A percentile compares a stretch with the other conserved stretches of the same genome.
Evolutionary conservation across 805 yeast species (phyloP).

Genomic region (Candida cerambycidarum): DNA sequence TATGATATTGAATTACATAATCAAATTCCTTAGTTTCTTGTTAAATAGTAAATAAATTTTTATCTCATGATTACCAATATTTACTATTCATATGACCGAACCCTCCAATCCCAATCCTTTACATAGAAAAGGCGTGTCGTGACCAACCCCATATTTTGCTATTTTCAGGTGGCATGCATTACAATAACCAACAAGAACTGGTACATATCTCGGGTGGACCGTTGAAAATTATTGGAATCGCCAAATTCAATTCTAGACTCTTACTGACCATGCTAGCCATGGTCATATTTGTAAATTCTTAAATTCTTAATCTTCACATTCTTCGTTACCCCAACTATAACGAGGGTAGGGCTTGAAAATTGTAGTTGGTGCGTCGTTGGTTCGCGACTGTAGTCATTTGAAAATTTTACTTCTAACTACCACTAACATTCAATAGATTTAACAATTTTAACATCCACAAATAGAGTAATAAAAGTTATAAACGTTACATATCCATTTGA

Average conservation of each 20-base stretch:
- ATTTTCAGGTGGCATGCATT: not conserved
- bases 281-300: no score
- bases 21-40: not conserved
- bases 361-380: conserved; percentile 2
- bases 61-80: no score
- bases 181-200: not conserved
- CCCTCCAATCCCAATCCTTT: not conserved
- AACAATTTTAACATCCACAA: not conserved
- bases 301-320: no score
- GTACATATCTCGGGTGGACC: no score
- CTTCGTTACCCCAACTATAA: no score
- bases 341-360: not conserved
- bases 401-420: conserved; percentile 1
- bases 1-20: no score
- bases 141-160: conserved; percentile 7
- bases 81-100: not conserved
- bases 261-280: no score
- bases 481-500: not conserved
- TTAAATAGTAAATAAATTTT: not conserved
- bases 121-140: not conserved
- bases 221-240: no score
- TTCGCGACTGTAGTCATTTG: conserved; percentile 5
- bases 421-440: not conserved
- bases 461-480: not conserved
- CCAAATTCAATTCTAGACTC: no score